Conservation (phyloP, 345 rosid species). For the Arabidopsis suecica region DNA sequence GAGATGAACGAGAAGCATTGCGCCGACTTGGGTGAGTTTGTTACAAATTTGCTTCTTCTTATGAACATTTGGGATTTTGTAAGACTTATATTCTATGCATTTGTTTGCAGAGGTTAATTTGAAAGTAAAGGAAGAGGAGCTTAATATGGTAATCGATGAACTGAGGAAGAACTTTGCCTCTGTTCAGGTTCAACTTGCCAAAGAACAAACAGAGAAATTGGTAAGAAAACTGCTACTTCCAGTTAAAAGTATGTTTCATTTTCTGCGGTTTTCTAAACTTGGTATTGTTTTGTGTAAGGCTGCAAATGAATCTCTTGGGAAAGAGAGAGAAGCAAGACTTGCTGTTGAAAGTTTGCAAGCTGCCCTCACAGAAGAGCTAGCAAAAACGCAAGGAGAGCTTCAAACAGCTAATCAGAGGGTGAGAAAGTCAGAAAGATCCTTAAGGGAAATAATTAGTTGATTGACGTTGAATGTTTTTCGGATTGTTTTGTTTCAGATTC, state of each 20-base stretch:
- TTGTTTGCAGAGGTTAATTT: slow-evolving; percentile 64
- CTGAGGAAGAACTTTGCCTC: slow-evolving; percentile 80
- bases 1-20: slow-evolving; percentile 72
- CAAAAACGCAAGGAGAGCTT: slow-evolving; percentile 81
- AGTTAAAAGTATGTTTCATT: not conserved
- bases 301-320: slow-evolving; percentile 71
- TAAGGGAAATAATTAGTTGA: not conserved
- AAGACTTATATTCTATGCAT: slow-evolving; percentile 3
- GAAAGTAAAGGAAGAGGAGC: slow-evolving; percentile 88
- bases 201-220: slow-evolving; percentile 89
- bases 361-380: slow-evolving; percentile 78
- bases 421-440: slow-evolving; percentile 27
- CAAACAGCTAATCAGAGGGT: slow-evolving; percentile 94
- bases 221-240: slow-evolving; percentile 50
- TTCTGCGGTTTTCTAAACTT: slow-evolving; percentile 30
- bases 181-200: slow-evolving; percentile 76
- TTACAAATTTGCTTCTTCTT: slow-evolving; percentile 15
- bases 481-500: slow-evolving; percentile 59
- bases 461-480: slow-evolving; percentile 26
- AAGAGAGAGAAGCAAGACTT: slow-evolving; percentile 76
- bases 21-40: slow-evolving; percentile 71
- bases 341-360: slow-evolving; percentile 70
- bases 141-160: slow-evolving; percentile 82
- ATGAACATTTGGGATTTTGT: not conserved
- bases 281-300: slow-evolving; percentile 51